These are phyloP conservation scores for Cyphellophora europaea DNA, from an alignment of 2,329 filamentous ascomycete species.

Conservation along the genomic window DNA sequence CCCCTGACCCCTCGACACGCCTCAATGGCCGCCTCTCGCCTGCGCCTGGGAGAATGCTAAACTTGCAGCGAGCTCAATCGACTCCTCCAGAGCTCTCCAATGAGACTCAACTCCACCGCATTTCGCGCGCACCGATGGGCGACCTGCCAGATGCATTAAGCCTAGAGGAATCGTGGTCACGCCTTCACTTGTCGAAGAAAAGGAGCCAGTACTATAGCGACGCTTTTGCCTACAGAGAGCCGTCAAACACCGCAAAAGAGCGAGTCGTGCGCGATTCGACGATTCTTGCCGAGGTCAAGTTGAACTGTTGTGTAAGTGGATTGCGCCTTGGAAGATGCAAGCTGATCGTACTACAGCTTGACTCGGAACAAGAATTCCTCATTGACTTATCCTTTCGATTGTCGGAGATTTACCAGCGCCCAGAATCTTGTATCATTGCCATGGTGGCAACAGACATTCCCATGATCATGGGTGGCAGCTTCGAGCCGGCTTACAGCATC, in stretches of 20 bases:
- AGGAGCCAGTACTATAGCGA: conserved; percentile 32
- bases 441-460: conserved; percentile 67
- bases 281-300: conserved; percentile 55
- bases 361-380: conserved; percentile 68
- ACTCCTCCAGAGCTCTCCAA: conserved; percentile 17
- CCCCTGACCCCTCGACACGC: conserved; percentile 4
- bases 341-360: conserved; percentile 36
- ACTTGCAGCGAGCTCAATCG: conserved; percentile 12
- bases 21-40: conserved; percentile 11
- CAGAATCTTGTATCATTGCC: conserved; percentile 64
- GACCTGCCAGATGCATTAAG: conserved; percentile 12
- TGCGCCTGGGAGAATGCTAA: conserved; percentile 8
- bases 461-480: conserved; percentile 64
- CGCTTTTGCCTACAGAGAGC: conserved; percentile 28
- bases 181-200: conserved; percentile 20
- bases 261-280: conserved; percentile 46
- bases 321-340: neutral
- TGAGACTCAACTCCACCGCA: conserved; percentile 10
- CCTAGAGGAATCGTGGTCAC: conserved; percentile 14
- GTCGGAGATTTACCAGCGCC: conserved; percentile 64
- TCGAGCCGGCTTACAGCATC: conserved; percentile 71
- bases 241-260: conserved; percentile 30
- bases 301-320: conserved; percentile 51
- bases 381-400: conserved; percentile 65
- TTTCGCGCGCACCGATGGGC: conserved; percentile 9